Conservation (phyloP, 2,329 filamentous ascomycete species). For the Cladophialophora bantiana region DNA sequence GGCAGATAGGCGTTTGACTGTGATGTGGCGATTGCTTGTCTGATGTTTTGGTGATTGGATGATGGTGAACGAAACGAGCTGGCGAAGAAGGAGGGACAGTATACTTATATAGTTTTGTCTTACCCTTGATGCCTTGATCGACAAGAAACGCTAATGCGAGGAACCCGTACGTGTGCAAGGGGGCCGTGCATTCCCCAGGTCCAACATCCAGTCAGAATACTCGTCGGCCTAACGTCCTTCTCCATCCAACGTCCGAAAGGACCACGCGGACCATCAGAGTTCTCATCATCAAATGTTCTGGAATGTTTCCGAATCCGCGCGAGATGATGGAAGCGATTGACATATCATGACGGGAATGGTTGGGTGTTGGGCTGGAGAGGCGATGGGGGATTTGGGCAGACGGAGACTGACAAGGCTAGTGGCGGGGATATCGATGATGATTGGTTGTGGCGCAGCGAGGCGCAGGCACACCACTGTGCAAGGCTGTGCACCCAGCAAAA, state of each 20-base stretch:
- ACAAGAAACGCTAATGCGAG: background rate
- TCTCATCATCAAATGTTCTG: slow-evolving; percentile 12
- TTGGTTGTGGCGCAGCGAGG: slow-evolving; percentile 20
- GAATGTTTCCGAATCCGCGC: slow-evolving; percentile 20
- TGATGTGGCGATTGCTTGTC: background rate
- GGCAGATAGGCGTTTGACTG: background rate
- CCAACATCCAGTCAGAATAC: slow-evolving; percentile 1
- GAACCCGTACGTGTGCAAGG: slow-evolving; percentile 1
- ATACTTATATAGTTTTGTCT: slow-evolving; percentile 4
- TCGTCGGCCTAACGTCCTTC: slow-evolving; percentile 4
- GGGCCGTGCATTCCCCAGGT: background rate
- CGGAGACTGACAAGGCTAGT: background rate
- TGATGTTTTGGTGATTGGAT: slow-evolving; percentile 12
- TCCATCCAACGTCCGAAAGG: background rate
- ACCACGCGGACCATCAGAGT: background rate
- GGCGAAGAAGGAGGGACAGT: background rate
- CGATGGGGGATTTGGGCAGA: slow-evolving; percentile 17
- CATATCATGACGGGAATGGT: background rate
- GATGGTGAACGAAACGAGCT: background rate
- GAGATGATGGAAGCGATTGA: background rate
- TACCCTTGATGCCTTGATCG: slow-evolving; percentile 13
- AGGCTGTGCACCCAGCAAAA: slow-evolving; percentile 15
- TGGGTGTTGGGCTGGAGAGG: too few relatives aligned
- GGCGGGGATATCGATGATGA: background rate
- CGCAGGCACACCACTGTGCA: slow-evolving; percentile 18